Base-by-base conservation (phyloP, 495 filamentous ascomycete genomes). In the Aspergillus indologenus region DNA sequence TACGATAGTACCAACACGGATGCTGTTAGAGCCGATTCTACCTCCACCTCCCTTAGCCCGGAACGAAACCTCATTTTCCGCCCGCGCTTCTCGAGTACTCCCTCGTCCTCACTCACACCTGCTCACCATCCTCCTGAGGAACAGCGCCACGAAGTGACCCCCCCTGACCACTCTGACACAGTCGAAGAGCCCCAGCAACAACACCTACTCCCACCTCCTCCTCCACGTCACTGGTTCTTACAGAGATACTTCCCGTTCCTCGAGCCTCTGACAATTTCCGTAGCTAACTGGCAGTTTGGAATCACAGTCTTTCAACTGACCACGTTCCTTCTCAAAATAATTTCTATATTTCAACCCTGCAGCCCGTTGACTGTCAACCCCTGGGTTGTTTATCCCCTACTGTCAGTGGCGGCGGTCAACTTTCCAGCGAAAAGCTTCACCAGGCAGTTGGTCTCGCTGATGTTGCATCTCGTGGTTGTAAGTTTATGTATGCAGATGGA, bases 331-430 rank as follows among this genome's bases (percentile, higher is more conserved):
- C 40, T 77, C 20, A 90, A 90, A 62, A 61, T 84, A 0, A 67
- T 75, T 19, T 80, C 81, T 2, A 63, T 85, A 1, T 79, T 80
- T 12, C 71, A 79, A 54, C 81, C 84, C 6, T 91, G 88, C 69
- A 75, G 75, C 15, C 88, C 88, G 0, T 70, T 82, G n/a, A 81
- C 82, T 0, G 77, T 80, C 12, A 83, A 81, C 47, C 75, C 83
- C 5, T 82, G 75, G 75, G 68, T 88, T 23, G 72, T 78, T 26
- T 90, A 87, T 62, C 82, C 86, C 29, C 68, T 90, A 18, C 68
- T 90, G 5, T 66, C 74, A 17, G 61, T 88, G 5, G 86, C 87
- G 19, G 78, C 79, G 0, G 56, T 88, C 5, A 83, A 86, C 45
- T 61, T 82, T 11, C 61, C 65, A 11, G 51, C 59, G 8, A 68